Percentiles rank a stretch among this genome's conserved stretches.
phyloP scores from a whole-genome alignment of 371 early-diverging fungal genomes.

The Choanephora cucurbitarum region DNA sequence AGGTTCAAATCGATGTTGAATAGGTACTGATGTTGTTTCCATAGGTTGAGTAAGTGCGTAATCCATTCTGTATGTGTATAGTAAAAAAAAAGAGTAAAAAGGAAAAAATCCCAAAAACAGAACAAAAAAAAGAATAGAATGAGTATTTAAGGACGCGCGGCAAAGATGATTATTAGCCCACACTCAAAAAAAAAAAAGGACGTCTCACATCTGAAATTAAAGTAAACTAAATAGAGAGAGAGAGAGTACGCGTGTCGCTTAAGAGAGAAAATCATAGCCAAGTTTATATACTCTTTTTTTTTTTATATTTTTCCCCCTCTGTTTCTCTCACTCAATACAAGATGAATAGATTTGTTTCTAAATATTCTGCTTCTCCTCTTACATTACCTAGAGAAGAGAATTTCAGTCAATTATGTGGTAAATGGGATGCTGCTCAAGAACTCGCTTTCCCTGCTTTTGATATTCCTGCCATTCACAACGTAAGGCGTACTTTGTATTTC shows the following conservation, averaged over 20 bases:
- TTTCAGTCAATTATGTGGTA: slow-evolving; percentile 38
- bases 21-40: slow-evolving; percentile 47
- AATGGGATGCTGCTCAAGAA: slow-evolving; percentile 66
- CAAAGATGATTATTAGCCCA: too few species aligned
- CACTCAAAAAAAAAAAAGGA: too few species aligned
- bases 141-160: slow-evolving; percentile 12
- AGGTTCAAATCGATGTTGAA: slow-evolving; percentile 73
- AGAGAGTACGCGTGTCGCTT: slow-evolving; percentile 13
- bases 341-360: slow-evolving; percentile 63
- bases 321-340: too few species aligned
- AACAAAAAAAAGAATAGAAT: slow-evolving; percentile 2
- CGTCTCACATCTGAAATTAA: too few species aligned
- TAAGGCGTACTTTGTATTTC: slow-evolving; percentile 24
- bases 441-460: slow-evolving; percentile 75
- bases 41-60: slow-evolving; percentile 33
- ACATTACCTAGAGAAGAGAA: slow-evolving; percentile 38
- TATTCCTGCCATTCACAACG: slow-evolving; percentile 73
- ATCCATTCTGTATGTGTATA: slow-evolving; percentile 21
- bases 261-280: too few species aligned
- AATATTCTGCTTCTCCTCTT: slow-evolving; percentile 52
- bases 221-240: neutral
- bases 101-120: too few species aligned
- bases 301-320: slow-evolving; percentile 8
- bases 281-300: too few species aligned
- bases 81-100: neutral